phyloP scores from a whole-genome alignment of 2,329 filamentous ascomycete genomes.

The Sporothrix brasiliensis region DNA sequence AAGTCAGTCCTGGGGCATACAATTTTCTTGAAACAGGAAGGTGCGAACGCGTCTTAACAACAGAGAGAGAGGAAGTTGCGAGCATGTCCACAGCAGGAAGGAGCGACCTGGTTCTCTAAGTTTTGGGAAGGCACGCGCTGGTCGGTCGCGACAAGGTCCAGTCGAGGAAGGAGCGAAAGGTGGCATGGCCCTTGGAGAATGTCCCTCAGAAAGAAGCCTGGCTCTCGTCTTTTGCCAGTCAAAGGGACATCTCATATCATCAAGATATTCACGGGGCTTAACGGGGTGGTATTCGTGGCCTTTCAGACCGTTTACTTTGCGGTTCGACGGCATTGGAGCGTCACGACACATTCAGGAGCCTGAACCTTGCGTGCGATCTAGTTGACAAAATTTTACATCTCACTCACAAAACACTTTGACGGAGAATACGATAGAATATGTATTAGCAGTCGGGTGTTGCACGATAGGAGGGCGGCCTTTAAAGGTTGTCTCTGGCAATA shows the following conservation, averaged over 20 bases:
- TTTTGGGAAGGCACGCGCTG: constrained; percentile 7
- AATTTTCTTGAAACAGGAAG: not conserved
- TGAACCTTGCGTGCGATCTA: too few relatives aligned
- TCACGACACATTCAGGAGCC: not conserved
- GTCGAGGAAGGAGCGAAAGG: constrained; percentile 19
- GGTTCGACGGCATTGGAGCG: not conserved
- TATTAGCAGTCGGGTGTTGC: too few relatives aligned
- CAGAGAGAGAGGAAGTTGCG: not conserved
- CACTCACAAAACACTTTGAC: not conserved
- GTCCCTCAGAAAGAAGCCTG: not conserved
- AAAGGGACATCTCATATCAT: not conserved
- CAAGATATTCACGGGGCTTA: not conserved
- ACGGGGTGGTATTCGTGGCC: not conserved
- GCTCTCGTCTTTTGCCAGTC: not conserved
- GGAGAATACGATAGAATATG: not conserved
- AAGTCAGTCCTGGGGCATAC: not conserved
- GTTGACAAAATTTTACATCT: not conserved
- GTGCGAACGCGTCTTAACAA: constrained; percentile 17
- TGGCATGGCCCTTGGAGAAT: too few relatives aligned
- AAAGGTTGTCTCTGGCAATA: too few relatives aligned
- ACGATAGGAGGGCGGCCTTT: too few relatives aligned
- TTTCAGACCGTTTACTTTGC: not conserved
- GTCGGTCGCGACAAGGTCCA: not conserved
- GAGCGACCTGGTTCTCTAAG: not conserved
- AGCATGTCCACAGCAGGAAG: not conserved